Conservation (phyloP, 208 protist genomes). For the Crithidia mellificae region DNA sequence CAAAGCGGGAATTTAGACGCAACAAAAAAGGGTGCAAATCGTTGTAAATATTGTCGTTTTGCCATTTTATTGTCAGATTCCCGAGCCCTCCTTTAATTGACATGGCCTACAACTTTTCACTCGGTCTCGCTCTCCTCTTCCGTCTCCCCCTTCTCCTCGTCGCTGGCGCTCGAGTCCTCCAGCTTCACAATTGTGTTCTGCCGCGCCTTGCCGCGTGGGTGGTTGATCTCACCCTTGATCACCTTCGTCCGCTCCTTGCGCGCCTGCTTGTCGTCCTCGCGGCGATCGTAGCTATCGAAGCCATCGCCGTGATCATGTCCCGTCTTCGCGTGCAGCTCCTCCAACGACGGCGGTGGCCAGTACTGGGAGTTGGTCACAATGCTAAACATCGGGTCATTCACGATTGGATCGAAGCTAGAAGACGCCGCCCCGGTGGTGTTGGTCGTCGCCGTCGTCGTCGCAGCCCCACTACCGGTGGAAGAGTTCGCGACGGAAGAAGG, state of each 20-base stretch:
- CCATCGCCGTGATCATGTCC: conserved; percentile 58
- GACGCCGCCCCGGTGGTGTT: not conserved
- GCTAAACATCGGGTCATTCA: conserved; percentile 72
- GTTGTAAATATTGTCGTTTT: too few relatives aligned
- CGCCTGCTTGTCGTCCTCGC: conserved; percentile 64
- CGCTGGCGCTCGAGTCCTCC: conserved; percentile 40
- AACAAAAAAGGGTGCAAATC: too few relatives aligned
- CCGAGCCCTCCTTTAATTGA: too few relatives aligned
- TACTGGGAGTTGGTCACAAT: conserved; percentile 62
- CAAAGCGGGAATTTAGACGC: too few relatives aligned
- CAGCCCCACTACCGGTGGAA: too few relatives aligned
- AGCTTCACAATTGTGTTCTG: conserved; percentile 63
- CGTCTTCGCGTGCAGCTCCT: conserved; percentile 53
- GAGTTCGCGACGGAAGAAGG: not conserved
- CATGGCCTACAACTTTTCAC: not conserved
- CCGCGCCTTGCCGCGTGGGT: conserved; percentile 75
- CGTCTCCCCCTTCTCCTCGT: conserved; percentile 17
- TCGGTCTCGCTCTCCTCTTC: not conserved
- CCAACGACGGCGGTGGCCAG: conserved; percentile 73
- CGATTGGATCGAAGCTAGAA: conserved; percentile 72
- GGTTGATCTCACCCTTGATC: conserved; percentile 79
- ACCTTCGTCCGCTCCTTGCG: conserved; percentile 55
- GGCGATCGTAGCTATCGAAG: conserved; percentile 82
- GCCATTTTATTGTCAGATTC: too few relatives aligned
- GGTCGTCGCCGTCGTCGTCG: too few relatives aligned